phyloP scores from a whole-genome alignment of 805 yeast species.

The Yarrowia bubula region DNA sequence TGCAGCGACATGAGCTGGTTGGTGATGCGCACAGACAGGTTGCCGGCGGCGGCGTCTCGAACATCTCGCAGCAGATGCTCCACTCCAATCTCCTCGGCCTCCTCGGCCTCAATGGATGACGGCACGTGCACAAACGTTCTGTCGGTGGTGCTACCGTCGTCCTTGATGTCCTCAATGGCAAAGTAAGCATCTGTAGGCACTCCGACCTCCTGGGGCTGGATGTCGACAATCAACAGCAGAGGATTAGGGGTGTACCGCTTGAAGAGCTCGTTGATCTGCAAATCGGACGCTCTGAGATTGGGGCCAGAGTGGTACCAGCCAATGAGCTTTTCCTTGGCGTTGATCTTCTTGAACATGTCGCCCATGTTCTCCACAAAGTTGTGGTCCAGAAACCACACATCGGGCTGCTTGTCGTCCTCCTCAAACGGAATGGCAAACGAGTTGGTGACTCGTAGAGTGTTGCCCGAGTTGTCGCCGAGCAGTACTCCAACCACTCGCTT shows the following conservation, averaged over 20 bases:
- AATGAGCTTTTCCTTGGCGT: slow-evolving; percentile 90
- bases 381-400: slow-evolving; percentile 96
- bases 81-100: slow-evolving; percentile 98
- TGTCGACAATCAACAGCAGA: slow-evolving; percentile 84
- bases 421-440: slow-evolving; percentile 97
- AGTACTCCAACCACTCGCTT: slow-evolving; percentile 93
- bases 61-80: slow-evolving; percentile 93
- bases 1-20: slow-evolving; percentile 84
- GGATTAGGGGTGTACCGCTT: slow-evolving; percentile 81
- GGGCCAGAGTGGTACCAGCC: slow-evolving; percentile 99
- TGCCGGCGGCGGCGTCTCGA: slow-evolving; percentile 95
- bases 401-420: slow-evolving; percentile 87
- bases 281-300: slow-evolving; percentile 79
- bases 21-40: slow-evolving; percentile 79
- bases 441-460: slow-evolving; percentile 72
- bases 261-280: slow-evolving; percentile 87
- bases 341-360: slow-evolving; percentile 96
- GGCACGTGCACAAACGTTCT: slow-evolving; percentile 93
- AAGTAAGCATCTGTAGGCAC: slow-evolving; percentile 94
- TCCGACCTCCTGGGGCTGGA: slow-evolving; percentile 78
- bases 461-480: slow-evolving; percentile 68
- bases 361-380: slow-evolving; percentile 94
- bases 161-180: slow-evolving; percentile 92
- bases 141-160: slow-evolving; percentile 91
- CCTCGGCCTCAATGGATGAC: slow-evolving; percentile 91